Percentiles rank a stretch among this genome's conserved stretches.
Evolutionary conservation across 441 rosid species (phyloP).

Genomic region (Jatropha multifida): DNA sequence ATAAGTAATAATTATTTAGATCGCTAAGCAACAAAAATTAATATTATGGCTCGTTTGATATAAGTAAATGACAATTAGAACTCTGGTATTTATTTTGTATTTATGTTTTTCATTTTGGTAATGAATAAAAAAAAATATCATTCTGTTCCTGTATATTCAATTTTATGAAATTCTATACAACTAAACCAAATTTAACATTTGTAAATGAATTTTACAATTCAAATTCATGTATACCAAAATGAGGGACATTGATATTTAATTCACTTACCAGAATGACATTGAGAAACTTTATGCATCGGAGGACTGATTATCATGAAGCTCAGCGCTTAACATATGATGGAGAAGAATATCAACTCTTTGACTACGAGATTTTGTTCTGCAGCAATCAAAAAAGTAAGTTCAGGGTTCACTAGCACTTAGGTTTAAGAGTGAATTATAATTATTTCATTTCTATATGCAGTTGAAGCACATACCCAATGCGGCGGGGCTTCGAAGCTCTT

Average conservation of each 20-base stretch:
- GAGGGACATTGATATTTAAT: neutral
- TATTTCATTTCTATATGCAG: slow-evolving; percentile 14
- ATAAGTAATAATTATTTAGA: too few species aligned
- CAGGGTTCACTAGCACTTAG: neutral
- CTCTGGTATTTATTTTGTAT: too few species aligned
- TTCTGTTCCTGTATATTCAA: too few species aligned
- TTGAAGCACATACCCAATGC: slow-evolving; percentile 54
- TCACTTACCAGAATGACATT: slow-evolving; percentile 21
- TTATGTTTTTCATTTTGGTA: too few species aligned
- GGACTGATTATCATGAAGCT: slow-evolving; percentile 41
- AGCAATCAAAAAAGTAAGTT: slow-evolving; percentile 27
- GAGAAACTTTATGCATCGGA: slow-evolving; percentile 20
- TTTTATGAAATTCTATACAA: too few species aligned
- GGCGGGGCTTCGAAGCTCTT: slow-evolving; percentile 39
- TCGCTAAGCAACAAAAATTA: neutral
- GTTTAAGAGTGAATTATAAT: neutral
- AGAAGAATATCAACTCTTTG: slow-evolving; percentile 91
- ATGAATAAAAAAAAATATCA: too few species aligned
- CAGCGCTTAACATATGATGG: slow-evolving; percentile 83
- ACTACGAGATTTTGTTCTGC: slow-evolving; percentile 86
- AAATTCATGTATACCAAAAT: too few species aligned
- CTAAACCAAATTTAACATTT: too few species aligned
- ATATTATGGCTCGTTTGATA: neutral
- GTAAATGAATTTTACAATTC: too few species aligned
- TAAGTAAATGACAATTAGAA: too few species aligned